Conservation (phyloP, 2,329 filamentous ascomycete genomes). For the Scedosporium minutisporum region DNA sequence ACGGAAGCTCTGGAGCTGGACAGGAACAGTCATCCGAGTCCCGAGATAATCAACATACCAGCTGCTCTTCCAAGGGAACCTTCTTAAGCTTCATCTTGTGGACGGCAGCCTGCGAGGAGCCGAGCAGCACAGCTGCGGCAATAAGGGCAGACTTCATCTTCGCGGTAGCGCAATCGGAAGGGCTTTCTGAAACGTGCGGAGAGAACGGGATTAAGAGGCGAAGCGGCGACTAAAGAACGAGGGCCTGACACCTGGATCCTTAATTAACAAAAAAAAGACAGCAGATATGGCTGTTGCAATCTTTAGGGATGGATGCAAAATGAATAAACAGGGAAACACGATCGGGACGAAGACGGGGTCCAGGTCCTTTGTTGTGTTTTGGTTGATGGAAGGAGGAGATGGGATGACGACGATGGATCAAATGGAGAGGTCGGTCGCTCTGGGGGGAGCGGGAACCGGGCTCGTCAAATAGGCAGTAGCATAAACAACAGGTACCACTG, state of each 20-base stretch:
- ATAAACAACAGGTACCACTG: not conserved
- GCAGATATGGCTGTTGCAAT: not conserved
- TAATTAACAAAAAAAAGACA: conserved; percentile 4
- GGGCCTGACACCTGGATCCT: not conserved
- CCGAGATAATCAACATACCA: conserved; percentile 53
- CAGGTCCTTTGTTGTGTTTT: conserved; percentile 4
- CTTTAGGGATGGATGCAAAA: not conserved
- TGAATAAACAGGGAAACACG: not conserved
- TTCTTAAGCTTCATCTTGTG: conserved; percentile 99
- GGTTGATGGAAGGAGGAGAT: conserved; percentile 5
- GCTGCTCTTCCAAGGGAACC: conserved; percentile 81
- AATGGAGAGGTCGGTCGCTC: not conserved
- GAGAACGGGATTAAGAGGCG: not conserved
- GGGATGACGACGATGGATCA: conserved; percentile 6
- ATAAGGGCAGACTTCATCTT: conserved; percentile 78
- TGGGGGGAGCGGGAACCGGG: not conserved
- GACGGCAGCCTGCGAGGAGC: conserved; percentile 73
- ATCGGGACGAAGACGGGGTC: not conserved
- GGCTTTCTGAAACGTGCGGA: conserved; percentile 2
- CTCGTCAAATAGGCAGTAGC: conserved; percentile 1
- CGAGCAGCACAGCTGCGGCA: conserved; percentile 70
- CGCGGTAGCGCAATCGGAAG: conserved; percentile 3
- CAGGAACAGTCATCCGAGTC: not conserved
- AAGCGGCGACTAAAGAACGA: not conserved
- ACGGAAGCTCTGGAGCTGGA: conserved; percentile 4